phyloP scores from a whole-genome alignment of 1,284 basidiomycete species.

The Thelephora terrestris region DNA sequence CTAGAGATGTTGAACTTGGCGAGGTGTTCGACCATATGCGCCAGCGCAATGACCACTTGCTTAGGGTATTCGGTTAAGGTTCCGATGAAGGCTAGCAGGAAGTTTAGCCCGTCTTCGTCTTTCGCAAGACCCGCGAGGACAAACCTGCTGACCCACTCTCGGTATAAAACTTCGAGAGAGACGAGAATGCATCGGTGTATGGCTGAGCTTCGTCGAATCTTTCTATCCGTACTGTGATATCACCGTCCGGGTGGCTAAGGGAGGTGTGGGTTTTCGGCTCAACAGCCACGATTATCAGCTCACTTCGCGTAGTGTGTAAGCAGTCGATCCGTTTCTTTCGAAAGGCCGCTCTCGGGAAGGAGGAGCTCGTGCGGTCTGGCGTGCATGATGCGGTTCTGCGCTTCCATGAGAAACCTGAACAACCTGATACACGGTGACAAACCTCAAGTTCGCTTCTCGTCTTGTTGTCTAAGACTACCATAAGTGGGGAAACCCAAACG shows the following conservation, averaged over 20 bases:
- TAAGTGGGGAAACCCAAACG: slow-evolving; percentile 3
- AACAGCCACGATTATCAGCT: slow-evolving; percentile 7
- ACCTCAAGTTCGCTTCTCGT: slow-evolving; percentile 87
- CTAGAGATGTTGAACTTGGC: slow-evolving; percentile 69
- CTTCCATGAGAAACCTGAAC: neutral
- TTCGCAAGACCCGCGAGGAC: neutral
- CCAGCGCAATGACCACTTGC: slow-evolving; percentile 65
- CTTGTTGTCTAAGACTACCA: slow-evolving; percentile 43
- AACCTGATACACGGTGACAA: slow-evolving; percentile 6
- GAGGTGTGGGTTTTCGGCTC: neutral
- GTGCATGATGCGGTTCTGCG: slow-evolving; percentile 74
- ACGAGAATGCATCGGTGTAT: slow-evolving; percentile 67
- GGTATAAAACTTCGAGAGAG: slow-evolving; percentile 66
- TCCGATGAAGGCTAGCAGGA: slow-evolving; percentile 35
- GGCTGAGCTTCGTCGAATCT: slow-evolving; percentile 44
- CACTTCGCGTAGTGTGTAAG: slow-evolving; percentile 59
- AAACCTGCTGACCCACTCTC: slow-evolving; percentile 23
- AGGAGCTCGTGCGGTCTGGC: slow-evolving; percentile 79
- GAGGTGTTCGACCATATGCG: slow-evolving; percentile 71
- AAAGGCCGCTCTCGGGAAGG: slow-evolving; percentile 32
- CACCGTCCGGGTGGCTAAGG: slow-evolving; percentile 32
- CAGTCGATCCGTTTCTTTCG: slow-evolving; percentile 62
- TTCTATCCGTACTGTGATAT: slow-evolving; percentile 53
- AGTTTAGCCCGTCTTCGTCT: neutral
- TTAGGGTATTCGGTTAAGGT: slow-evolving; percentile 67